Percentiles rank a stretch among this genome's conserved stretches.
Conservation (phyloP, 2,329 filamentous ascomycete genomes). For the Penicillium frequentans region DNA sequence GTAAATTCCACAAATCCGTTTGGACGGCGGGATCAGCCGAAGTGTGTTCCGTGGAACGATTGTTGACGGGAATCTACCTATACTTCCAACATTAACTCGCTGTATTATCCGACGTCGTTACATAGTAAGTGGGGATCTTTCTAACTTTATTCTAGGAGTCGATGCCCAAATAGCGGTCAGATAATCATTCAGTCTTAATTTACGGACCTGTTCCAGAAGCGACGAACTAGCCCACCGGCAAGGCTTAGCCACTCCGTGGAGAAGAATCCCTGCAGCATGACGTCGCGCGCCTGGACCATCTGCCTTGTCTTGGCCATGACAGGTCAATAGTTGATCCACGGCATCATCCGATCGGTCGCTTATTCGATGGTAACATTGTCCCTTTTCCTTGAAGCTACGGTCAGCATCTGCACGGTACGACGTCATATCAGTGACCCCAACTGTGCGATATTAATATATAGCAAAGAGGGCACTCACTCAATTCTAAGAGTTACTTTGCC, state of each 20-base stretch:
- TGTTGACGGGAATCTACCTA: neutral
- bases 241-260: neutral
- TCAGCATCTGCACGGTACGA: neutral
- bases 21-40: constrained; percentile 13
- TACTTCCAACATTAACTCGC: neutral
- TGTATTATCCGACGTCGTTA: neutral
- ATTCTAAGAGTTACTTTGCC: neutral
- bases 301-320: neutral
- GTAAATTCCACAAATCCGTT: neutral
- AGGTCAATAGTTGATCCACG: neutral
- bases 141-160: neutral
- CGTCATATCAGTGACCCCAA: constrained; percentile 5
- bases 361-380: neutral
- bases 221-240: neutral
- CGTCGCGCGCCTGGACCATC: neutral
- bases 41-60: constrained; percentile 13
- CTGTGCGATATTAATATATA: neutral
- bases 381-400: neutral
- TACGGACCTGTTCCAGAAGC: neutral
- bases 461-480: neutral
- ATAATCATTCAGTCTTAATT: too few relatives aligned
- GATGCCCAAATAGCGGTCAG: neutral
- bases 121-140: neutral
- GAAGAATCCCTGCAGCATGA: constrained; percentile 6
- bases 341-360: neutral